Evolutionary conservation across 2,329 filamentous ascomycete species (phyloP).

Genomic region (Xylariales sp.): DNA sequence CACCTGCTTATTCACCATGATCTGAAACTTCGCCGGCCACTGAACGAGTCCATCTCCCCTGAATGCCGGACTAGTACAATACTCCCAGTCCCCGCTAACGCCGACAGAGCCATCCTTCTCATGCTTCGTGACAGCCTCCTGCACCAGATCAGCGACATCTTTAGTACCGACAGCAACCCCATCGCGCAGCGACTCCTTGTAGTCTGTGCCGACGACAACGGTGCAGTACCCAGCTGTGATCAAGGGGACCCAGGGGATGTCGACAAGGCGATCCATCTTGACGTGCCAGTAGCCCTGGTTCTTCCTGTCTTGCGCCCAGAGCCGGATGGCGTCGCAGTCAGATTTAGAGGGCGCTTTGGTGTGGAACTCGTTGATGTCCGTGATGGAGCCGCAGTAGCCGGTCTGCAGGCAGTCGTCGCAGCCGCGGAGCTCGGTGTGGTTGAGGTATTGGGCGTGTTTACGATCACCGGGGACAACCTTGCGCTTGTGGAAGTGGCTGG

Average conservation of each 20-base stretch:
- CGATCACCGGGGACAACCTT: background rate
- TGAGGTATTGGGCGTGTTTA: background rate
- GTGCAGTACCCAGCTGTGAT: constrained; percentile 1
- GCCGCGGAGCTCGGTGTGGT: background rate
- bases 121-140: background rate
- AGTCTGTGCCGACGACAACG: background rate
- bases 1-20: background rate
- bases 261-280: background rate
- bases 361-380: background rate
- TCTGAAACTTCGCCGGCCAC: background rate
- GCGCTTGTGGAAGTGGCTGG: background rate
- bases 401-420: background rate
- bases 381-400: background rate
- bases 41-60: background rate
- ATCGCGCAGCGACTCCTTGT: background rate
- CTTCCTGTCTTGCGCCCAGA: background rate
- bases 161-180: background rate
- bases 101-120: background rate
- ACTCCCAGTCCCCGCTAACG: background rate
- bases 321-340: background rate
- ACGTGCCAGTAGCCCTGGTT: background rate
- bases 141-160: background rate
- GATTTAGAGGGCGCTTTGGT: background rate
- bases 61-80: background rate
- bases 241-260: background rate